Conservation (phyloP, 768 basidiomycete species). For the Termitomyces sp. region DNA sequence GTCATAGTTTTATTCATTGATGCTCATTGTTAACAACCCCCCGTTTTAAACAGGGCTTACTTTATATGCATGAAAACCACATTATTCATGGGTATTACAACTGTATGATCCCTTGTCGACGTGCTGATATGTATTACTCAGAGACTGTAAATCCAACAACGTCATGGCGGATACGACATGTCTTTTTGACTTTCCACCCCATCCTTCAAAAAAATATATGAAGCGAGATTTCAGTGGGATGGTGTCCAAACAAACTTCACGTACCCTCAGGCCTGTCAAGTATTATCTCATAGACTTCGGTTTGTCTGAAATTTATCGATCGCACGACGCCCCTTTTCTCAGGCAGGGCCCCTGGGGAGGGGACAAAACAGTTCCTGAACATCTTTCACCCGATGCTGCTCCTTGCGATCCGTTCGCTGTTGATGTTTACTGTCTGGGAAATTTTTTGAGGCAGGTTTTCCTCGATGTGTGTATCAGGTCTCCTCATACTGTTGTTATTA, state of each 20-base stretch:
- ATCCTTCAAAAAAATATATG: slow-evolving; percentile 1
- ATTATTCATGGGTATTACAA: slow-evolving; percentile 25
- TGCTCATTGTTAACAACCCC: slow-evolving; percentile 4
- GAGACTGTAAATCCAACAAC: slow-evolving; percentile 13
- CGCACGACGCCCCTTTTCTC: slow-evolving; percentile 14
- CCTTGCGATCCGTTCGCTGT: slow-evolving; percentile 25
- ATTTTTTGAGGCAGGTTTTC: slow-evolving; percentile 19
- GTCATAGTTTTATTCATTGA: background rate
- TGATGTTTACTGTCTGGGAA: slow-evolving; percentile 32
- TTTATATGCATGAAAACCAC: slow-evolving; percentile 28
- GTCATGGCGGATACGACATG: slow-evolving; percentile 12
- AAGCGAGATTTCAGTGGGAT: slow-evolving; percentile 4
- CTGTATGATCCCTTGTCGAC: background rate
- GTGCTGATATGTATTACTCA: background rate
- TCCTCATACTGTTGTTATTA: background rate
- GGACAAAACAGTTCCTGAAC: slow-evolving; percentile 32
- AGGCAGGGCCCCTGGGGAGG: slow-evolving; percentile 27
- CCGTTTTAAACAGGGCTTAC: slow-evolving; percentile 17
- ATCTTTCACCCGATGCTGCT: slow-evolving; percentile 10
- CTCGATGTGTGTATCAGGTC: slow-evolving; percentile 5
- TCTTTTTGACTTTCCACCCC: slow-evolving; percentile 7
- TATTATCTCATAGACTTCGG: slow-evolving; percentile 5
- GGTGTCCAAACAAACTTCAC: slow-evolving; percentile 2
- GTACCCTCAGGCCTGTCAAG: slow-evolving; percentile 1
- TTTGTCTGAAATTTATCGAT: slow-evolving; percentile 14